These are phyloP conservation scores for Ophiocordyceps camponoti-saundersi DNA, from an alignment of 2,329 filamentous ascomycete genomes.

Conservation along the genomic window DNA sequence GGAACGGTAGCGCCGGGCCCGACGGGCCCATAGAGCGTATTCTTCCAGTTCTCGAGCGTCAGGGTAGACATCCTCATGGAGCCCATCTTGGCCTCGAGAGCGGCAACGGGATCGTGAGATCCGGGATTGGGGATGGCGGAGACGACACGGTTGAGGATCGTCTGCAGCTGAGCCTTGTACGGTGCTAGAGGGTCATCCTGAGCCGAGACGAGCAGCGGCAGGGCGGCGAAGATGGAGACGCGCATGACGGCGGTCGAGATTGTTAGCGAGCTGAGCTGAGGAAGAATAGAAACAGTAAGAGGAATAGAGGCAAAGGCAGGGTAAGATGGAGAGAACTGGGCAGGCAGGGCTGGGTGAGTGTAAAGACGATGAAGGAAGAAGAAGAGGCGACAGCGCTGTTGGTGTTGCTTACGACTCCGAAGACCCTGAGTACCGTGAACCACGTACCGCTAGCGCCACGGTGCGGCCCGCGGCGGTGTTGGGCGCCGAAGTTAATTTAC, in stretches of 20 bases:
- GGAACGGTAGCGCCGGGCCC: slow-evolving; percentile 41
- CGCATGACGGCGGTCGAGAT: slow-evolving; percentile 29
- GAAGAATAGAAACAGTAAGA: no score
- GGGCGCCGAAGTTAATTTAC: no score
- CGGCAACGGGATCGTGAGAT: slow-evolving; percentile 21
- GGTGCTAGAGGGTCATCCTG: slow-evolving; percentile 33
- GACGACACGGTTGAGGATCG: slow-evolving; percentile 43
- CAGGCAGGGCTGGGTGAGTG: no score
- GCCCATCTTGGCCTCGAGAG: slow-evolving; percentile 21
- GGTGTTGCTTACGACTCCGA: no score
- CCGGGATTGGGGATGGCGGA: slow-evolving; percentile 33
- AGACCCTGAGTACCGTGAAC: no score
- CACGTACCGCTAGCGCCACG: no score
- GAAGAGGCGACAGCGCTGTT: no score
- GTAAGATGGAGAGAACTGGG: no score
- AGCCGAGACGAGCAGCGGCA: slow-evolving; percentile 38
- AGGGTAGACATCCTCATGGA: slow-evolving; percentile 31
- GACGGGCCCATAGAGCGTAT: slow-evolving; percentile 46
- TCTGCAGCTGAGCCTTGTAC: slow-evolving; percentile 46
- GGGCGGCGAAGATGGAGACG: slow-evolving; percentile 33
- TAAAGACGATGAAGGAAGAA: no score
- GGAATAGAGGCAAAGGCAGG: no score
- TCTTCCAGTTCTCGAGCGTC: slow-evolving; percentile 54
- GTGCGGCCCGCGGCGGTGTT: no score
- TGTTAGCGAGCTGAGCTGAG: no score